These are phyloP conservation scores for Aegilops longissima DNA, from an alignment of 176 grass and related monocot genomes.

Conservation along the genomic window DNA sequence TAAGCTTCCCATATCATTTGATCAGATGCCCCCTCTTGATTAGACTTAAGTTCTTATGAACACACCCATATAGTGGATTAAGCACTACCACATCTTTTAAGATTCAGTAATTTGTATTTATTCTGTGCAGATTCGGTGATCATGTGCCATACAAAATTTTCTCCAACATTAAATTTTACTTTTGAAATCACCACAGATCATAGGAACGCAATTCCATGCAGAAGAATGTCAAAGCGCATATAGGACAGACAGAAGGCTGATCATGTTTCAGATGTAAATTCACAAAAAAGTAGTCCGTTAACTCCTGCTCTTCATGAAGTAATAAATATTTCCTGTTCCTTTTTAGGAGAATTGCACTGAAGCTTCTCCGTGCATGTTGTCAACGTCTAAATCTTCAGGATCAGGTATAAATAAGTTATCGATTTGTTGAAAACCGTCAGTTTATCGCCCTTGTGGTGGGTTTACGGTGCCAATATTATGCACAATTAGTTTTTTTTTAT, in stretches of 20 bases:
- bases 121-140: neutral
- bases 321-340: neutral
- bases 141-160: neutral
- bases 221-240: conserved; percentile 52
- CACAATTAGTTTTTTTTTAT: neutral
- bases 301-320: neutral
- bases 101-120: neutral
- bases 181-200: conserved; percentile 31
- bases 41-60: neutral
- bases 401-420: conserved; percentile 27
- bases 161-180: neutral
- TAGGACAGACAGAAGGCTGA: conserved; percentile 40
- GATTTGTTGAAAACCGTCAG: neutral
- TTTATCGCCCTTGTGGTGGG: neutral
- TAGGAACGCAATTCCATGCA: conserved; percentile 25
- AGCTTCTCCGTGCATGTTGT: conserved; percentile 21
- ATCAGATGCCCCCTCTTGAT: neutral
- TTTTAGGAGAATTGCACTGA: conserved; percentile 41
- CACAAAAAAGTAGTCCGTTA: neutral
- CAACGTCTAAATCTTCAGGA: conserved; percentile 27
- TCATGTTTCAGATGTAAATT: conserved; percentile 37
- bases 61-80: neutral
- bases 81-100: neutral
- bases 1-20: neutral
- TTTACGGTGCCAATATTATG: neutral